Conservation (phyloP, 768 basidiomycete species). For the Leccinum ochraceum region DNA sequence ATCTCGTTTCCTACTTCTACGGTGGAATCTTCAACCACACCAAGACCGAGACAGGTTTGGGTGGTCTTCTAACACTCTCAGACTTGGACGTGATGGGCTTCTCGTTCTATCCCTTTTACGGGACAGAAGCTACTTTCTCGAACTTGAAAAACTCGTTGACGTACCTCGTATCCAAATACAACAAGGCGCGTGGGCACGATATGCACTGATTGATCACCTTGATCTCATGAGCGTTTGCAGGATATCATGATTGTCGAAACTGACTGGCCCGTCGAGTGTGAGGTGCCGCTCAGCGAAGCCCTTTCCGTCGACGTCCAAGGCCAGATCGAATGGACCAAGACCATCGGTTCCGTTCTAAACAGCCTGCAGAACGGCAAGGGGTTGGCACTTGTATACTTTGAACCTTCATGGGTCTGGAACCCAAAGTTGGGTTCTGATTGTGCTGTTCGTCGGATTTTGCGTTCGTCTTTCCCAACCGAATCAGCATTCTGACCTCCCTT, state of each 20-base stretch:
- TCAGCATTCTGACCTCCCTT: not conserved
- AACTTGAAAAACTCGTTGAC: constrained; percentile 9
- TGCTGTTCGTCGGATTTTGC: constrained; percentile 7
- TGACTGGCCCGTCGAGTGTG: constrained; percentile 9
- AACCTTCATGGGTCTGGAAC: constrained; percentile 14
- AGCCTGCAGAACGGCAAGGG: not conserved
- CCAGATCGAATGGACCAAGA: constrained; percentile 11
- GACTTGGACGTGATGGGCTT: constrained; percentile 14
- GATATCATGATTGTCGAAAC: constrained; percentile 16
- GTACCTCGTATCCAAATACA: constrained; percentile 10
- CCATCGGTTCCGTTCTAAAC: not conserved
- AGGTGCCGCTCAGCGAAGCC: constrained; percentile 12
- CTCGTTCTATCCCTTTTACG: constrained; percentile 16
- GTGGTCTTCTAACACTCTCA: constrained; percentile 4
- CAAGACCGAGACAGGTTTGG: constrained; percentile 1
- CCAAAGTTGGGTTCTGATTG: constrained; percentile 8
- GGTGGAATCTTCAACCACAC: constrained; percentile 1
- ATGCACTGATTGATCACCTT: not conserved
- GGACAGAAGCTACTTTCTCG: constrained; percentile 6
- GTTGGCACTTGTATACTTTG: constrained; percentile 16
- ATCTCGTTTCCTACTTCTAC: constrained; percentile 8
- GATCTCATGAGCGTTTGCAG: constrained; percentile 10
- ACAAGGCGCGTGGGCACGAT: constrained; percentile 5
- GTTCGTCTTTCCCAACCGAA: not conserved
- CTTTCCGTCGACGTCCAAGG: constrained; percentile 5